Base-by-base conservation (phyloP, 2,329 filamentous ascomycete genomes). In the Ophiostoma sp. region DNA sequence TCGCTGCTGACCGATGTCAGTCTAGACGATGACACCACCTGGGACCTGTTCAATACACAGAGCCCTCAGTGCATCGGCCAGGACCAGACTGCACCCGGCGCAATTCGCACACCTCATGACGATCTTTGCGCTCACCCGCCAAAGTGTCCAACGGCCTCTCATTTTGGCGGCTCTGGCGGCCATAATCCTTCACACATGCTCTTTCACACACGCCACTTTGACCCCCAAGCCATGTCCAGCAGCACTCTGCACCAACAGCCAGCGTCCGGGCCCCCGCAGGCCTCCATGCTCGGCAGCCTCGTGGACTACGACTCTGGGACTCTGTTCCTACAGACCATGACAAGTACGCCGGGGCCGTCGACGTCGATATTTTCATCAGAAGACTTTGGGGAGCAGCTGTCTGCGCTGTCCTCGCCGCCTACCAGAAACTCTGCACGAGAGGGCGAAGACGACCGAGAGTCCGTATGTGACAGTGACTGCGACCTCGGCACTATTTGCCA, bases 401-500 rank as follows among this genome's bases (percentile, higher is more conserved):
- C 70, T 5, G 69, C 68, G 2, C 66, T 71, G 38, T 71, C 70
- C 2, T 70, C 70, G 42, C 69, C 69, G 45, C 65, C 47, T 14
- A 66, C 68, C 5, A 62, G 42, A 7, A 14, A 64, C 40, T 66
- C 52, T 5, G 18, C 47, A 64, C 49, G 58, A 12, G 52, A 36
- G n/a, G 64, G 58, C 12, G 64, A 68, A 2, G 70, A 66, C 5
- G 71, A 71, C 38, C 41, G n/a, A 18, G 69, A 69, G 62, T 72
- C 70, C 2, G 60, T 66, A 12, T 73, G 72, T 36, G 69, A 70
- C n/a, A 73, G 72, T 65, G 67, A 72, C 63, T 74, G 73, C 27
- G 69, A 68, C 5, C 42, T 64, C 16, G 72, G 70, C 8, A 67
- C 70, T 36, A 71, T 72, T 6, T 74, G 73, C 67, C 68, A 72